Evolutionary conservation across 2,329 filamentous ascomycete genomes (phyloP), one percentile per base, ranked within the genome.

Genomic region (Acephala macrosclerotiorum): DNA sequence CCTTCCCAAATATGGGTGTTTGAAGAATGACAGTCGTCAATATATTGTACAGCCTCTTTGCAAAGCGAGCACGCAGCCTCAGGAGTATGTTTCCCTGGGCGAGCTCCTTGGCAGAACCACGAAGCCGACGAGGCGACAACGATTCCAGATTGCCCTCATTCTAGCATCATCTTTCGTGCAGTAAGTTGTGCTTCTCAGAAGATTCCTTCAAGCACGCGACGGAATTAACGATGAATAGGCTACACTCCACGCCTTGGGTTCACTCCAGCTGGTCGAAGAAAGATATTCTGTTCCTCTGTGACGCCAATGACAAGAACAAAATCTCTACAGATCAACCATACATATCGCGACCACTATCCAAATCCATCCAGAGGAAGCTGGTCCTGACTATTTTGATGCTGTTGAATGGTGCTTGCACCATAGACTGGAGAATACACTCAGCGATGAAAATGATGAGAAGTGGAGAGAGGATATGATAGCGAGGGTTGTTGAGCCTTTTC

Each of bases 381-480:
- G 68, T 12, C 66, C 61, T 1, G 64, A 62, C 7, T 70, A 58
- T 22, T 38, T 38, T 36, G 60, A 63, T 61, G 68, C 66, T 12
- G 61, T 68, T 2, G 25, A 38, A 33, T 70, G 68, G 66, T 68
- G 68, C 36, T 51, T 70, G 22, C 64, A 68, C 35, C 45, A 65
- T 58, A 58, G 61, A 12, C 60, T 62, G 5, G 63, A 59, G 22
- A 62, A 40, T 8, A 56, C 49, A 25, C 49, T 42, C n/a, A 29
- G n/a, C 3, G 58, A 57, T 33, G 49, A 51, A n/a, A 60, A 60
- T 22, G 38, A 61, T 20, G 62, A 67, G 16, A 63, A 63, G 45
- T 68, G 68, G 68, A 63, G 68, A 26, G 66, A 68, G 42, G 60
- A 68, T 33, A 65, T 70, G 68, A 66, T 61, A 55, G 29, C 42